phyloP scores from a whole-genome alignment of 2,329 filamentous ascomycete species.

The Penicillium sp. region DNA sequence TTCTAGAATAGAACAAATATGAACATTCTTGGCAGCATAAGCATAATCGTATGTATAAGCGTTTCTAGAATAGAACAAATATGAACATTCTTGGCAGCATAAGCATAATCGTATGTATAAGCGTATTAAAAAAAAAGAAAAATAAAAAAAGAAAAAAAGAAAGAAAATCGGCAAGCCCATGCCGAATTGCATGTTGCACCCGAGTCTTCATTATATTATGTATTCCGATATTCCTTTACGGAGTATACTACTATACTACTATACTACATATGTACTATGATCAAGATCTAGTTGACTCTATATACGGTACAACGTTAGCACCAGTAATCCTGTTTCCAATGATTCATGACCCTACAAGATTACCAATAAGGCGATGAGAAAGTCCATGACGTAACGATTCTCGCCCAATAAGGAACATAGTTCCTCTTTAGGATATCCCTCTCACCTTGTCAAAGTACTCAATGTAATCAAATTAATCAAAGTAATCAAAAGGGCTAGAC shows the following conservation, averaged over 20 bases:
- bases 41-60: background rate
- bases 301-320: no score
- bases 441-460: no score
- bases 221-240: background rate
- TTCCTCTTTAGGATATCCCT: background rate
- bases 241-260: no score
- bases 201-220: background rate
- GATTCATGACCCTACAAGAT: background rate
- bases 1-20: background rate
- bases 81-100: background rate
- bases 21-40: background rate
- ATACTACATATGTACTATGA: no score
- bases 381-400: constrained; percentile 2
- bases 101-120: background rate
- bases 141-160: background rate
- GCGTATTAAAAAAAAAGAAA: background rate
- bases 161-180: background rate
- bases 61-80: background rate
- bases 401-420: background rate
- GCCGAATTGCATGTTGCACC: background rate
- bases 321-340: background rate
- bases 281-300: no score
- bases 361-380: background rate
- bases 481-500: background rate
- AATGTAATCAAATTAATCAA: no score